Evolutionary conservation across 176 grass and related monocot species (phyloP).

Genomic region (Paspalum notatum): DNA sequence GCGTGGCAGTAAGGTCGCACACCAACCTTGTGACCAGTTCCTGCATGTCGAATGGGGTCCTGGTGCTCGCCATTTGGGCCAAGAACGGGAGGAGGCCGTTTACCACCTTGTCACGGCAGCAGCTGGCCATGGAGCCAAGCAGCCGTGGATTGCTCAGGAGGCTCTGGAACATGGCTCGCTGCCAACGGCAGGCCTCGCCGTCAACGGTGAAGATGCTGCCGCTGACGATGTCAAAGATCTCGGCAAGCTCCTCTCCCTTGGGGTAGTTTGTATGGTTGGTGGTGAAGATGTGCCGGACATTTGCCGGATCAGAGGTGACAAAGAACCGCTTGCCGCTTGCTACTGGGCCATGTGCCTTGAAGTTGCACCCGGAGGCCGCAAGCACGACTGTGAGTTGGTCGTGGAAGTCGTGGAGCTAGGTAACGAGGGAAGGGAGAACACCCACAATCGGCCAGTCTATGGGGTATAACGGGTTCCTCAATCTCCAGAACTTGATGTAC

Average conservation of each 20-base stretch:
- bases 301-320: constrained; percentile 20
- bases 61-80: not conserved
- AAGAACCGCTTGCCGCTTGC: not conserved
- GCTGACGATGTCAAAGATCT: constrained; percentile 35
- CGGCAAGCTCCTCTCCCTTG: constrained; percentile 31
- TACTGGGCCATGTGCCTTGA: not conserved
- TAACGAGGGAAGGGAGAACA: not conserved
- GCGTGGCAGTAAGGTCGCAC: constrained; percentile 35
- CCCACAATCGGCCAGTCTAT: not conserved
- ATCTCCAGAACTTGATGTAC: not conserved
- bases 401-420: not conserved
- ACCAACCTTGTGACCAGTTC: constrained; percentile 35
- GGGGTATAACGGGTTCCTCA: not conserved
- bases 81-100: not conserved
- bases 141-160: constrained; percentile 4
- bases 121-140: not conserved
- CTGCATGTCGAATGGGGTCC: constrained; percentile 29
- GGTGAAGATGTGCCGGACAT: constrained; percentile 49
- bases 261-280: constrained; percentile 40
- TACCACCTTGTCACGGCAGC: not conserved
- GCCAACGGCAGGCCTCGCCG: constrained; percentile 32
- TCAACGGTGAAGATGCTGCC: constrained; percentile 44
- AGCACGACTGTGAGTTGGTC: not conserved
- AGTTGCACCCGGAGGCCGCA: not conserved
- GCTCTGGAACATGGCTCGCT: constrained; percentile 7